A percentile compares a stretch with the other conserved stretches of the same genome.
These are phyloP conservation scores for Colletotrichum lini DNA, from an alignment of 2,329 filamentous ascomycete species.

Conservation along the genomic window DNA sequence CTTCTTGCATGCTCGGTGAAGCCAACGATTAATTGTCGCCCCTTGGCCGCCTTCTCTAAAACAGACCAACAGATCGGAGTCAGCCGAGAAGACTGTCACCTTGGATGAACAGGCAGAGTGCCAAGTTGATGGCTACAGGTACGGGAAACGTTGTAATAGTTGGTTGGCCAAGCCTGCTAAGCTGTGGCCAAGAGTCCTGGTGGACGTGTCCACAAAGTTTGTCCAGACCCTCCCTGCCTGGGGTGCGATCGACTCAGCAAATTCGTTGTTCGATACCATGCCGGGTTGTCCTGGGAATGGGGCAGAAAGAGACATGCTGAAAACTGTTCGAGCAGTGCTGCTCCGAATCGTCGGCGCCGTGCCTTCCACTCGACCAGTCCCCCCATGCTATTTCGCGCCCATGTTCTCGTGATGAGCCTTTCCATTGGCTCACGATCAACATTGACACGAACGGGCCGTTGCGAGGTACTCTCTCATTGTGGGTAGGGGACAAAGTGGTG, in stretches of 20 bases:
- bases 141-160: background rate
- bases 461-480: constrained; percentile 14
- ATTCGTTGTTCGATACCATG: background rate
- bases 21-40: background rate
- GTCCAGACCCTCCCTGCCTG: constrained; percentile 1
- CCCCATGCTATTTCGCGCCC: constrained; percentile 26
- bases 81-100: background rate
- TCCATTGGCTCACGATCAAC: constrained; percentile 14
- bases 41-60: background rate
- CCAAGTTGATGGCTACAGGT: constrained; percentile 20
- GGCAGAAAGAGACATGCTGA: background rate
- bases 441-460: constrained; percentile 33
- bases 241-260: background rate
- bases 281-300: constrained; percentile 13
- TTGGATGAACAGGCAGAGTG: constrained; percentile 2
- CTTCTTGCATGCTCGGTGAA: background rate
- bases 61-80: too few species aligned
- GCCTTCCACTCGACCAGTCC: background rate
- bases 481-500: background rate
- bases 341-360: background rate
- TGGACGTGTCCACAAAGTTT: constrained; percentile 28
- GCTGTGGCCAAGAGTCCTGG: constrained; percentile 1
- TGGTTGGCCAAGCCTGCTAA: constrained; percentile 16
- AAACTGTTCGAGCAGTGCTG: constrained; percentile 18
- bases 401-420: constrained; percentile 19